These are phyloP conservation scores for Lachnellula arida DNA, from an alignment of 2,329 filamentous ascomycete genomes.

Conservation along the genomic window DNA sequence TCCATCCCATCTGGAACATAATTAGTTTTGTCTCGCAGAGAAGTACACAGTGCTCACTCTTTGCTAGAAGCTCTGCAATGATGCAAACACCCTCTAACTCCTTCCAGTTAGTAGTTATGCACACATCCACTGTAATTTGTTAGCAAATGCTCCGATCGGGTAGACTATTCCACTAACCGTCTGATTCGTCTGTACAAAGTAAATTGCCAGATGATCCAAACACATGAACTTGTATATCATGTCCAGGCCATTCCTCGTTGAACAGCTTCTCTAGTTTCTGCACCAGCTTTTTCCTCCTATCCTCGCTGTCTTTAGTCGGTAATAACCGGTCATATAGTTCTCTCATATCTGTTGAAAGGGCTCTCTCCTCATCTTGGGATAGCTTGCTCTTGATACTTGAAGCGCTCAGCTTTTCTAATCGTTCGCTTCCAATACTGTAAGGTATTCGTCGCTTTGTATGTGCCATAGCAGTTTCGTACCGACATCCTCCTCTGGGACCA, in stretches of 20 bases:
- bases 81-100: slow-evolving; percentile 86
- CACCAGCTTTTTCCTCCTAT: slow-evolving; percentile 71
- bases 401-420: slow-evolving; percentile 65
- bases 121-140: slow-evolving; percentile 74
- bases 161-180: slow-evolving; percentile 57
- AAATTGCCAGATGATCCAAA: slow-evolving; percentile 98
- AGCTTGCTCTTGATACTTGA: slow-evolving; percentile 69
- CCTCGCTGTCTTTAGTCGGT: slow-evolving; percentile 74
- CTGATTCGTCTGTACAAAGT: slow-evolving; percentile 91
- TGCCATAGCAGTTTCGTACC: slow-evolving; percentile 82
- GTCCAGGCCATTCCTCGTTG: slow-evolving; percentile 86
- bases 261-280: slow-evolving; percentile 82
- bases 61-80: slow-evolving; percentile 79
- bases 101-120: slow-evolving; percentile 88
- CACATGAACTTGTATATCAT: slow-evolving; percentile 83
- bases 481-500: slow-evolving; percentile 61
- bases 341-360: slow-evolving; percentile 76
- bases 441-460: slow-evolving; percentile 82
- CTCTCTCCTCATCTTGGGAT: slow-evolving; percentile 66
- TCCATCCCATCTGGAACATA: slow-evolving; percentile 78
- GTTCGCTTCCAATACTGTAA: slow-evolving; percentile 81
- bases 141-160: slow-evolving; percentile 1
- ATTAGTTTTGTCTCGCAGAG: slow-evolving; percentile 32
- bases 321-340: slow-evolving; percentile 80
- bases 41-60: slow-evolving; percentile 55